Base-by-base conservation (phyloP, 208 protist genomes). In the Trypanosoma mega region DNA sequence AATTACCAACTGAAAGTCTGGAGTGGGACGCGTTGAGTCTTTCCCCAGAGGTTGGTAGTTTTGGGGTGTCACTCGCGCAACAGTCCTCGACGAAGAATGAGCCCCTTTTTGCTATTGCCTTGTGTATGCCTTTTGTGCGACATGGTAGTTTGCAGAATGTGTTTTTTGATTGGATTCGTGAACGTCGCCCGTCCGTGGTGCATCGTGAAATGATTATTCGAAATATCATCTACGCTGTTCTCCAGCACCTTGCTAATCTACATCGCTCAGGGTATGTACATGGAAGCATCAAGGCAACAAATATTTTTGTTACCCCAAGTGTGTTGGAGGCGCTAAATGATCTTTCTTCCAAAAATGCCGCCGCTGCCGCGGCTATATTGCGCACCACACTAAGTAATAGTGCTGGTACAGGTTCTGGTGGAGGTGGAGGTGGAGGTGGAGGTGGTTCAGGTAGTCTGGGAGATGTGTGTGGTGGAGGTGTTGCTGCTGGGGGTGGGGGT, bases 271-370 rank as follows among this genome's bases (percentile, higher is more conserved):
- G 85, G 11, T 54, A 49, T 44, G 74, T 71, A 2, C 83, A 88
- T 49, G 82, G 85, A 27, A 81, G 76, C 49, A 69, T 93, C 16
- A 87, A 87, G 53, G 68, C 77, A 37, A 85, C 82, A 9, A 93
- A 93, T 41, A 57, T 90, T 37, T 93, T 93, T 51, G 63, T 80
- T 8, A 30, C 72, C 23, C 55, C 72, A 41, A 69, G 83, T 39
- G 67, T 72, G 26, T 46, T 66, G 52, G 67, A 84, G 56, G 70
- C 78, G 16, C n/a, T 72, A 21, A 29, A 21, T 7, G 14, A 33
- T 2, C 18, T 54, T 41, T 27, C 5, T 6, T 14, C 14, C 18
- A 21, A 51, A 20, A 9, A 3, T 24, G 34, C n/a, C 9, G 27
- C 1, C 45, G 4, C 1, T 54, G 29, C 31, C 23, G 50, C 33